Evolutionary conservation across 768 basidiomycete genomes (phyloP), one percentile per base, ranked within the genome.

Genomic region (Cubamyces lactineus): DNA sequence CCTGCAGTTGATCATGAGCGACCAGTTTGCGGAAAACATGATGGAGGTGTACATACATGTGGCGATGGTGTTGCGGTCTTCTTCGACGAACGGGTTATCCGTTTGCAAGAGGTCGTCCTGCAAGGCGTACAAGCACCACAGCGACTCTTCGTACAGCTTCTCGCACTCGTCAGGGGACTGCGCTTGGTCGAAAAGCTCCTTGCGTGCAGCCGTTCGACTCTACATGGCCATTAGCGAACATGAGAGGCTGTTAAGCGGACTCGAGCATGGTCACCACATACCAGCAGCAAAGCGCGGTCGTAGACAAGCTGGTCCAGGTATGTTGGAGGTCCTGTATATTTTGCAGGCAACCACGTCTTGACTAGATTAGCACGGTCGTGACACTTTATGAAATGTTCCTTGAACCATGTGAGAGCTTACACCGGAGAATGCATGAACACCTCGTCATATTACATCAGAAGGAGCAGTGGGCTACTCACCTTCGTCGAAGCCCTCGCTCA

Each of bases 251-350:
- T n/a, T 3, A 7, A 7, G 7, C 28, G 28, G 11, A 8, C 1
- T 9, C 23, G 1, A 13, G 23, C 23, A 24, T 13, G 23, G n/a
- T 2, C 38, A 1, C 23, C 12, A 82, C 91, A 51, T 62, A 97
- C 96, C 46, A 96, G 80, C 45, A 88, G 78, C 38, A 97, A 80
- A 0, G 96, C 96, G 57, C 92, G 89, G 72, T 98, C 95, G 72
- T 97, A 98, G 5, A 98, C 84, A 23, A 98, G 78, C 74, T 94
- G 90, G 72, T 98, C 96, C 16, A 96, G 82, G 78, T 88, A 96
- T 57, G 85, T 86, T 71, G 86, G 88, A 0, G 91, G 87, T 1
- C 92, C 92, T 19, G 88, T 85, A 61, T 94, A 91, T 59, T 91
- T 90, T 53, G 84, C 84, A 5, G 92, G 91, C 15, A 94, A 73